Evolutionary conservation across 495 filamentous ascomycete genomes (phyloP), one percentile per base, ranked within the genome.

Genomic region (Aspergillus carlsbadensis): DNA sequence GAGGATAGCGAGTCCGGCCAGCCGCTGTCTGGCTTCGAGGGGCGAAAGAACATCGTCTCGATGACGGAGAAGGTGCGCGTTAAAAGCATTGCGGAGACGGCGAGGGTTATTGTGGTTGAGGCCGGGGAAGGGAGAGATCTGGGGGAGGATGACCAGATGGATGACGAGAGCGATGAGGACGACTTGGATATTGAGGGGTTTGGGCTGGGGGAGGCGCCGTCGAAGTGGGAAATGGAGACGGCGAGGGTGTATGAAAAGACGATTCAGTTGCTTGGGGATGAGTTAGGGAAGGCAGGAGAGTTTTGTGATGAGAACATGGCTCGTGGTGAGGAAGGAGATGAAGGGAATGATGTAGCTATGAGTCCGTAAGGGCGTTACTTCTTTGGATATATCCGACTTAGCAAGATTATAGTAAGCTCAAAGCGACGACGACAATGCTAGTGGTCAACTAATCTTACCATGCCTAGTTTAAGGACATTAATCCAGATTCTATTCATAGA

Each of bases 41-140:
- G 56, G 7, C 65, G 64, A 3, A 68, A 74, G 0, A 77, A 71
- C 46, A 74, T 81, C 52, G 76, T 80, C 21, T 78, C 80, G 6
- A 85, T 82, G 65, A 81, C 76, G 47, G 89, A 96, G 65, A 94
- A 90, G 77, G 89, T 96, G 15, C 80, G 92, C 36, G 86, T 91
- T 50, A 88, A 86, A 67, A 86, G 87, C 60, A 65, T 92, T 20
- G 87, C 89, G 2, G 87, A 92, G 68, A 76, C 81, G 49, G 85
- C 85, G 14, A 72, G 88, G 31, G 76, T 93, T 22, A 60, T 82
- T 17, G 81, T 91, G 26, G 80, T 88, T 18, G 81, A 90, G 51
- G 65, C 49, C 6, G 61, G 59, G 53, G 72, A 71, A 50, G 18
- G 66, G 71, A 36, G 57, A 71, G 47, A 37, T 24, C 20, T 35